phyloP scores from a whole-genome alignment of 768 basidiomycete genomes.

The Russula earlei region DNA sequence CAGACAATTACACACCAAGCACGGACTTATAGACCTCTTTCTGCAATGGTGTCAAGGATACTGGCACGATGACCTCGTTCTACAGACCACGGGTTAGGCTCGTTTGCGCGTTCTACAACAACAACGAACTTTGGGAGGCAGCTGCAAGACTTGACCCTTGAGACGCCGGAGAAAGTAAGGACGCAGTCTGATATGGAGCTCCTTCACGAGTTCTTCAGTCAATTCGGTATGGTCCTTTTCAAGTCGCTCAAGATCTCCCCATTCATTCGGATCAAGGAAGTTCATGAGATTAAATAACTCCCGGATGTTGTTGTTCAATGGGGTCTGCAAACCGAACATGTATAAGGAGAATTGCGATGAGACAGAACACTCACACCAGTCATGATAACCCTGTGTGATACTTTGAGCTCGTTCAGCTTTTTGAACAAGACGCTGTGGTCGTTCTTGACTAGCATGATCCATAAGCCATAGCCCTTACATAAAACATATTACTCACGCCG shows the following conservation, averaged over 20 bases:
- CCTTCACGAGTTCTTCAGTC: conserved; percentile 68
- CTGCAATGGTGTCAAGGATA: conserved; percentile 80
- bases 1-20: conserved; percentile 41
- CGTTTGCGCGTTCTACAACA: neutral
- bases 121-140: conserved; percentile 73
- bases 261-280: conserved; percentile 74
- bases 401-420: conserved; percentile 71
- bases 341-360: neutral
- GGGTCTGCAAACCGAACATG: conserved; percentile 45
- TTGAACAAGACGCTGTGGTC: conserved; percentile 73
- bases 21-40: conserved; percentile 84
- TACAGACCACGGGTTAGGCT: conserved; percentile 23
- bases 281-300: conserved; percentile 97
- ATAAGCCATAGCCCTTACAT: conserved; percentile 10
- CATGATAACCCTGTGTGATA: conserved; percentile 76
- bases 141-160: conserved; percentile 84
- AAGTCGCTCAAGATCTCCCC: conserved; percentile 66
- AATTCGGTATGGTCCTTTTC: conserved; percentile 70
- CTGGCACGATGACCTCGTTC: conserved; percentile 89
- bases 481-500: conserved; percentile 46
- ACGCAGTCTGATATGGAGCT: conserved; percentile 67
- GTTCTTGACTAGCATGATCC: conserved; percentile 57
- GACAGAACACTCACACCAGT: conserved; percentile 52
- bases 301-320: conserved; percentile 92
- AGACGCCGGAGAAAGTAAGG: conserved; percentile 92